Conservation (phyloP, 495 filamentous ascomycete genomes). For the Aspergillus coremiiformis region DNA sequence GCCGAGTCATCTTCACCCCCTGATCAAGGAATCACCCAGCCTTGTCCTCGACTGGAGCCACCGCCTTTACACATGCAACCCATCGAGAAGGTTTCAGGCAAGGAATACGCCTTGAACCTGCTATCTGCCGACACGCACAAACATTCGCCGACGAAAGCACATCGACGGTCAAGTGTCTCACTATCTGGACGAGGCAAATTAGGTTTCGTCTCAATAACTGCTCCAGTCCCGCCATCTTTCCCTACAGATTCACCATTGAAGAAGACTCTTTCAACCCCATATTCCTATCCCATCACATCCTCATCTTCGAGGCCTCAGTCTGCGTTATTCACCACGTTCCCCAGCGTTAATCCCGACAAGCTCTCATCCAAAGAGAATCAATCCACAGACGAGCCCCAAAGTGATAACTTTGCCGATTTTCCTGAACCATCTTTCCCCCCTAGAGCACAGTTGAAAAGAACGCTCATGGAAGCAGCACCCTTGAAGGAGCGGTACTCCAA, state of each 20-base stretch:
- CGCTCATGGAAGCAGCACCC: conserved; percentile 65
- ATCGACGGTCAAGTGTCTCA: conserved; percentile 34
- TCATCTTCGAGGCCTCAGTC: conserved; percentile 52
- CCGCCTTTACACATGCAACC: conserved; percentile 46
- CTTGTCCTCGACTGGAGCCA: conserved; percentile 34
- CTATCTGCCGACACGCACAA: conserved; percentile 41
- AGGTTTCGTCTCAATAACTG: conserved; percentile 59
- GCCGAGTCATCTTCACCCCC: conserved; percentile 51
- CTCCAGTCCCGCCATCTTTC: conserved; percentile 55
- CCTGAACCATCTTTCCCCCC: conserved; percentile 50
- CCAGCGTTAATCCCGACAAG: conserved; percentile 34
- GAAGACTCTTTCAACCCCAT: conserved; percentile 51
- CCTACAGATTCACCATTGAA: conserved; percentile 83
- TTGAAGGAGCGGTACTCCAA: conserved; percentile 65
- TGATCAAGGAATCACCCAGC: conserved; percentile 45
- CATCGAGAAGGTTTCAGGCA: conserved; percentile 35
- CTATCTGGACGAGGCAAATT: conserved; percentile 30
- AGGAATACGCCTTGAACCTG: conserved; percentile 50
- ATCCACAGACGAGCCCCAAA: conserved; percentile 38
- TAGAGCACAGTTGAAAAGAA: conserved; percentile 56
- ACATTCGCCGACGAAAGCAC: conserved; percentile 52
- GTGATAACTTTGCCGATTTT: conserved; percentile 46
- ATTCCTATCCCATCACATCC: conserved; percentile 45
- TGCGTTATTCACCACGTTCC: conserved; percentile 57
- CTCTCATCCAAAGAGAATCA: conserved; percentile 60